Evolutionary conservation across 2,329 filamentous ascomycete genomes (phyloP).

Genomic region (Alternaria arbusti): DNA sequence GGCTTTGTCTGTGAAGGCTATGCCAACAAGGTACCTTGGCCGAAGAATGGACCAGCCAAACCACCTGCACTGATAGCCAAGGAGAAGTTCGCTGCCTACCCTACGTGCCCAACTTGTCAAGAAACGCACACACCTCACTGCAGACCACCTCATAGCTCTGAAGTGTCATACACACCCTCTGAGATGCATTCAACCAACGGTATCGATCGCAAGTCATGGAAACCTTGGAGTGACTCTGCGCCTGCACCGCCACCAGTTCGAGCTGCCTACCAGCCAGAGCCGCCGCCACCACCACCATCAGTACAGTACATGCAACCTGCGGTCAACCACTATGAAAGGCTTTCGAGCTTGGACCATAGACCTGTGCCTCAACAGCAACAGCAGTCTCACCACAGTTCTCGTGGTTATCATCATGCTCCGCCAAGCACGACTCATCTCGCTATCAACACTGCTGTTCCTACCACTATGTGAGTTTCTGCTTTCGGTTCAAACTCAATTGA

Average conservation of each 20-base stretch:
- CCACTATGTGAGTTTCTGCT: slow-evolving; percentile 12
- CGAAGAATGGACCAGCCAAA: slow-evolving; percentile 72
- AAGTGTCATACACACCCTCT: slow-evolving; percentile 20
- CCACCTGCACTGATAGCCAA: slow-evolving; percentile 81
- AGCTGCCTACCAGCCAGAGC: slow-evolving; percentile 31
- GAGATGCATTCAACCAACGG: slow-evolving; percentile 23
- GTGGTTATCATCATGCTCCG: slow-evolving; percentile 40
- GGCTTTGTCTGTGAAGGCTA: slow-evolving; percentile 94
- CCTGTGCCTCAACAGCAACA: slow-evolving; percentile 21
- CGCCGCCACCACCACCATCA: slow-evolving; percentile 8
- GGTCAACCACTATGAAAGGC: slow-evolving; percentile 24
- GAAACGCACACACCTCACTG: slow-evolving; percentile 41
- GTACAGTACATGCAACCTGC: slow-evolving; percentile 32
- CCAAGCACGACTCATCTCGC: slow-evolving; percentile 38
- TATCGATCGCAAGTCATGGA: slow-evolving; percentile 39
- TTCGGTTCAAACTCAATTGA: background rate
- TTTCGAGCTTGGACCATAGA: slow-evolving; percentile 33
- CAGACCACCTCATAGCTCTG: slow-evolving; percentile 19
- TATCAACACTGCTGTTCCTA: slow-evolving; percentile 20
- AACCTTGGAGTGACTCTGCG: slow-evolving; percentile 27
- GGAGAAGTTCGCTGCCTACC: slow-evolving; percentile 56
- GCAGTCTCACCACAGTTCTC: slow-evolving; percentile 39
- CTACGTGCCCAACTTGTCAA: slow-evolving; percentile 26
- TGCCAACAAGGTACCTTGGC: slow-evolving; percentile 77
- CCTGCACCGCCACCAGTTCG: slow-evolving; percentile 26